Evolutionary conservation across 2,329 filamentous ascomycete genomes (phyloP).

Genomic region (Xylaria multiplex): DNA sequence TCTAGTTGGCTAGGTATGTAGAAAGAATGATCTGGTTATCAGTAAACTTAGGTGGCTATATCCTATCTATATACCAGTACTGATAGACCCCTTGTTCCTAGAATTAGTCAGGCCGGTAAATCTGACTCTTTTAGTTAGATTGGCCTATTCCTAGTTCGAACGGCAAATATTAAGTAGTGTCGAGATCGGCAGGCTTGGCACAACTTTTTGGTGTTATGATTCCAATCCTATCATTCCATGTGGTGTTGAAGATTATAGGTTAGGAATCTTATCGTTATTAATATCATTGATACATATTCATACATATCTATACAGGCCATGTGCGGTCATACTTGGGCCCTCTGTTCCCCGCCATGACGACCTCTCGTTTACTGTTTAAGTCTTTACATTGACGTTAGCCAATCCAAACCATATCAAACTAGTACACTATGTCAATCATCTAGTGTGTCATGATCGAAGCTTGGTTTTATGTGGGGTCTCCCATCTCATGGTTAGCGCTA

Average conservation of each 20-base stretch:
- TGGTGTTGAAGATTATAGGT: not conserved
- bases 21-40: not conserved
- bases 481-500: constrained; percentile 12
- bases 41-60: not conserved
- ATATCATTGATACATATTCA: not conserved
- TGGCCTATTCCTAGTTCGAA: constrained; percentile 2
- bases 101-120: not conserved
- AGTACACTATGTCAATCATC: constrained; percentile 2
- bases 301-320: not conserved
- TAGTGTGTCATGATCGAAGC: not conserved
- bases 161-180: constrained; percentile 11
- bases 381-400: not conserved
- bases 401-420: constrained; percentile 3
- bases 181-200: constrained; percentile 11
- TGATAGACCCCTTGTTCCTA: not conserved
- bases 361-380: not conserved
- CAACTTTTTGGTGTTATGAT: not conserved
- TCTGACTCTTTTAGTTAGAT: not conserved
- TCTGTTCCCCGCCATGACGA: not conserved
- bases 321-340: not conserved
- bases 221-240: too few relatives aligned
- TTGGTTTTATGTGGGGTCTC: not conserved
- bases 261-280: not conserved
- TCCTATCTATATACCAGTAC: not conserved
- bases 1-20: not conserved